phyloP scores from a whole-genome alignment of 225 moss, liverwort and hornwort species.

The Sphagnum tenellum region DNA sequence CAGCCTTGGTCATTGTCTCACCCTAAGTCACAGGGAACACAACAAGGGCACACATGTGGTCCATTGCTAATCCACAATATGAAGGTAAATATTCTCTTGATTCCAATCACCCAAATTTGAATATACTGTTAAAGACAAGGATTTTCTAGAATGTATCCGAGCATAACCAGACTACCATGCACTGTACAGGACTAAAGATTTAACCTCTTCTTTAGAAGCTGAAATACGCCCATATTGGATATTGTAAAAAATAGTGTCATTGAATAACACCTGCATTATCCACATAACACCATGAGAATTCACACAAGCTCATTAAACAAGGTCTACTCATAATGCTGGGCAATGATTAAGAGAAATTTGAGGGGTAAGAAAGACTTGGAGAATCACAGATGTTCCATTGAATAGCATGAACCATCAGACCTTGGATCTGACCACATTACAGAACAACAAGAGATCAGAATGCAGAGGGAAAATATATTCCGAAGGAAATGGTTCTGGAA shows the following conservation, averaged over 20 bases:
- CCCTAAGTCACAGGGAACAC: neutral
- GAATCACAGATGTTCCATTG: no score
- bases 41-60: no score
- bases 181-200: no score
- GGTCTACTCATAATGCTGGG: neutral
- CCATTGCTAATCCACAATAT: no score
- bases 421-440: no score
- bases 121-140: neutral
- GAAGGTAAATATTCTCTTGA: no score
- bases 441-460: neutral
- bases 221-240: slow-evolving; percentile 91
- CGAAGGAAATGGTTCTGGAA: neutral
- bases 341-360: neutral
- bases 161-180: neutral
- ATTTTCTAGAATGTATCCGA: neutral
- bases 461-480: neutral
- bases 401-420: no score
- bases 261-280: slow-evolving; percentile 73
- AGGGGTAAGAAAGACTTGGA: no score
- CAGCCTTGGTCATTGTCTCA: neutral
- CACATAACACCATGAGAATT: no score
- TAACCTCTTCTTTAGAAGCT: slow-evolving; percentile 90
- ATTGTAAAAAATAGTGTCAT: slow-evolving; percentile 93
- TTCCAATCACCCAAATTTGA: no score
- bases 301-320: slow-evolving; percentile 1